These are phyloP conservation scores for Pleurotus tuoliensis DNA, from an alignment of 768 basidiomycete species.

Conservation along the genomic window DNA sequence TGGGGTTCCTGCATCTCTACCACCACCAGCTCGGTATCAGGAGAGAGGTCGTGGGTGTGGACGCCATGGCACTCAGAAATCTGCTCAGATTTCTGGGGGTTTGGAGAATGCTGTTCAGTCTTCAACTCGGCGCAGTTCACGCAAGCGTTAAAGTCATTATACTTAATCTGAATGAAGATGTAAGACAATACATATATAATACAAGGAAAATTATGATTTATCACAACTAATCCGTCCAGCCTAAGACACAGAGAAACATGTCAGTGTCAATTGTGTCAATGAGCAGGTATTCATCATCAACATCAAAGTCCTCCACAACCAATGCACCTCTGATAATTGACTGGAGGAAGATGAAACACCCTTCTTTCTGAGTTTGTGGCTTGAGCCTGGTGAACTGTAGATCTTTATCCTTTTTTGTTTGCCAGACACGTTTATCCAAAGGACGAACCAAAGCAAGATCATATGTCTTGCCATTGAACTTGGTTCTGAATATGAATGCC, in stretches of 20 bases:
- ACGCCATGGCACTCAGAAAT: too few species aligned
- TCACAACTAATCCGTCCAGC: too few species aligned
- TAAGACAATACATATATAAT: too few species aligned
- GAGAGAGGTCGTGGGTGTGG: too few species aligned
- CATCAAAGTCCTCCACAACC: conserved; percentile 15
- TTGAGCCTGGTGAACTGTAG: conserved; percentile 18
- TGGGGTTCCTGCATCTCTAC: too few species aligned
- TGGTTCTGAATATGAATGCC: conserved; percentile 3
- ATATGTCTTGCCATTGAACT: conserved; percentile 13
- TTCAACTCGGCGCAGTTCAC: too few species aligned
- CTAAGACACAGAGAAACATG: conserved; percentile 9
- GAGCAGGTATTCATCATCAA: conserved; percentile 19
- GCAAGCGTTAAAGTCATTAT: too few species aligned
- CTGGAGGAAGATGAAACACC: conserved; percentile 19
- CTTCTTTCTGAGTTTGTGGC: not conserved
- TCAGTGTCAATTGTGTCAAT: conserved; percentile 25
- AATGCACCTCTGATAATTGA: conserved; percentile 27
- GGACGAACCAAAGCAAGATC: conserved; percentile 16
- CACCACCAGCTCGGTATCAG: too few species aligned
- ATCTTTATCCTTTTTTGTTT: not conserved
- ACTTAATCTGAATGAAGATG: too few species aligned
- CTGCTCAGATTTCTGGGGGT: too few species aligned
- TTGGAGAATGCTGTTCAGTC: too few species aligned
- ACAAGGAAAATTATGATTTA: too few species aligned
- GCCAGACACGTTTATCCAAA: not conserved